Percentiles rank a stretch among this genome's conserved stretches.
phyloP scores from a whole-genome alignment of 1,139 yeast genomes.

The Citeromyces siamensis region DNA sequence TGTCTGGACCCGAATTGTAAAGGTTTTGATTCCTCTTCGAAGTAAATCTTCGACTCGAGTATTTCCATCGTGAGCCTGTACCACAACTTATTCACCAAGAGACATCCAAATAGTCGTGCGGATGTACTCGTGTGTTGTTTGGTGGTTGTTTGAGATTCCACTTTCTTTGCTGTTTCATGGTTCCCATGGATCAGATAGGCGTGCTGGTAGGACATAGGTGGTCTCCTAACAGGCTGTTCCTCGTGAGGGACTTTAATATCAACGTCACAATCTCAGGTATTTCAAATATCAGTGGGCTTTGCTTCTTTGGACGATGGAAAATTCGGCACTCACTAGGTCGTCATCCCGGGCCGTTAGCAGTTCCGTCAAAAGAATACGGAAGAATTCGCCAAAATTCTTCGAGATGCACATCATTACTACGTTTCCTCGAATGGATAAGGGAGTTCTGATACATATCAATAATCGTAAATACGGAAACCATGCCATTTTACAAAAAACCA shows the following conservation, averaged over 20 bases:
- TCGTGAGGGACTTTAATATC: conserved; percentile 44
- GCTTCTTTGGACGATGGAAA: no score
- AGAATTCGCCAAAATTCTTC: no score
- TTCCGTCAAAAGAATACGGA: no score
- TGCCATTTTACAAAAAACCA: no score
- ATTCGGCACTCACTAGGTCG: no score
- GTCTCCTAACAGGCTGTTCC: conserved; percentile 42
- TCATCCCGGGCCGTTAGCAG: no score
- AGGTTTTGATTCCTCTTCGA: conserved; percentile 31
- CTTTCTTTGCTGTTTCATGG: conserved; percentile 38
- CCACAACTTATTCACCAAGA: conserved; percentile 61
- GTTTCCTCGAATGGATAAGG: no score
- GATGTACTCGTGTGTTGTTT: no score
- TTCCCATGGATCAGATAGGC: conserved; percentile 45
- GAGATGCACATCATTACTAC: no score
- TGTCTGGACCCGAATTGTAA: conserved; percentile 18
- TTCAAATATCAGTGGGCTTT: conserved; percentile 32
- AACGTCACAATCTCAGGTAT: conserved; percentile 64
- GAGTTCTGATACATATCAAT: no score
- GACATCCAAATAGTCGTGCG: conserved; percentile 48
- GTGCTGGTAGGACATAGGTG: conserved; percentile 56
- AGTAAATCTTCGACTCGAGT: conserved; percentile 41
- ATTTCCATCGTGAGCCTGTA: conserved; percentile 39
- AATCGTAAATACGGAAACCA: no score
- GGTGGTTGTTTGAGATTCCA: conserved; percentile 15